A percentile compares a stretch with the other conserved stretches of the same genome.
These are phyloP conservation scores for Eimeria tenella DNA, from an alignment of 169 alveolate species.

Conservation along the genomic window DNA sequence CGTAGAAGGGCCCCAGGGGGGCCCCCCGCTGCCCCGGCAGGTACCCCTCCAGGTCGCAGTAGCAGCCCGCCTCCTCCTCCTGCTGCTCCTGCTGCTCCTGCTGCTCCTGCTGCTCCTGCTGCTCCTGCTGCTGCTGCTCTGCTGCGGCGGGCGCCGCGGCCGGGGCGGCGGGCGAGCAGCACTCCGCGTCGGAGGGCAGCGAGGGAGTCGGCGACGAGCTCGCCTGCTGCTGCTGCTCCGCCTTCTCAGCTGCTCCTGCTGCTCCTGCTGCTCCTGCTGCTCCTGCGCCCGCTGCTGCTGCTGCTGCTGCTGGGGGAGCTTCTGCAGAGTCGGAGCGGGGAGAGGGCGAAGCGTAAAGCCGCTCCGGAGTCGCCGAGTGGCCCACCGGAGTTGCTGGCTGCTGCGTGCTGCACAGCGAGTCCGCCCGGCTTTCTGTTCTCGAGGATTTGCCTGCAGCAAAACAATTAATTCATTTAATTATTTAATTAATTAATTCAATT, in stretches of 20 bases:
- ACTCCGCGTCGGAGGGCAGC: conserved; percentile 42
- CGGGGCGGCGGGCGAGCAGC: not conserved
- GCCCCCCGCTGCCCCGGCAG: conserved; percentile 23
- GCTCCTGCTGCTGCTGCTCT: not conserved
- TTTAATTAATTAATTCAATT: not conserved
- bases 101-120: not conserved
- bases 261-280: conserved; percentile 44
- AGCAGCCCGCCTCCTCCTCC: not conserved
- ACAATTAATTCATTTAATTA: not conserved
- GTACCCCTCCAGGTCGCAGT: conserved; percentile 17
- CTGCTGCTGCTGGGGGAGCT: not conserved
- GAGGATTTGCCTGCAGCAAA: not conserved
- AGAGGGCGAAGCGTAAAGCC: conserved; percentile 45
- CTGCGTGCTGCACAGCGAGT: conserved; percentile 65
- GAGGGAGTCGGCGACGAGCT: conserved; percentile 28
- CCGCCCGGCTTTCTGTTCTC: conserved; percentile 24
- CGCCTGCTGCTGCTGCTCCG: not conserved
- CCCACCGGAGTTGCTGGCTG: conserved; percentile 53
- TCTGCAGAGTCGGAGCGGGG: conserved; percentile 13
- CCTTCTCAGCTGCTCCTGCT: conserved; percentile 10
- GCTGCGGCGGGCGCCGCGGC: not conserved
- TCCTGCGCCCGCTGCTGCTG: conserved; percentile 2
- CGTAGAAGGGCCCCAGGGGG: conserved; percentile 43
- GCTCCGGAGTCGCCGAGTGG: conserved; percentile 41
- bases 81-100: not conserved